Evolutionary conservation across 2,329 filamentous ascomycete species (phyloP).

Genomic region (Aspergillus unguis): DNA sequence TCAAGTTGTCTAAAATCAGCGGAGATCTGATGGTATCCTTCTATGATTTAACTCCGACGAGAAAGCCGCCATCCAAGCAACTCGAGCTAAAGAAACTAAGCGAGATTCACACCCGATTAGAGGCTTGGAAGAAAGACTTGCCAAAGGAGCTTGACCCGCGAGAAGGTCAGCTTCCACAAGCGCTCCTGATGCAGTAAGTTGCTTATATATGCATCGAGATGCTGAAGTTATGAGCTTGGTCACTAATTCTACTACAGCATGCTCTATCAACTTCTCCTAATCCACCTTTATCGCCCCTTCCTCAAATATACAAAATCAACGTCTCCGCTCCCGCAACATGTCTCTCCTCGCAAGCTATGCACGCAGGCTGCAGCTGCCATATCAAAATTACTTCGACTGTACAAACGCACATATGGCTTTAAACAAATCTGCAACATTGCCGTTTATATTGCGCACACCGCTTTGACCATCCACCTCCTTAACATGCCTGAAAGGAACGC

Average conservation of each 20-base stretch:
- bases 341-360: slow-evolving; percentile 86
- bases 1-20: slow-evolving; percentile 85
- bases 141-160: slow-evolving; percentile 84
- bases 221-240: no score
- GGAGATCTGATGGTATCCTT: slow-evolving; percentile 86
- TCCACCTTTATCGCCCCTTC: slow-evolving; percentile 93
- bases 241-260: slow-evolving; percentile 59
- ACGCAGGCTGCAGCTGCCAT: slow-evolving; percentile 85
- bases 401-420: slow-evolving; percentile 86
- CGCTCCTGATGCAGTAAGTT: slow-evolving; percentile 79
- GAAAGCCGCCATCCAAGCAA: slow-evolving; percentile 66
- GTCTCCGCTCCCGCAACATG: slow-evolving; percentile 79
- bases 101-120: slow-evolving; percentile 83
- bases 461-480: slow-evolving; percentile 89
- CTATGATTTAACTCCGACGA: slow-evolving; percentile 71
- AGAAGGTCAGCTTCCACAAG: slow-evolving; percentile 83
- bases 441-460: slow-evolving; percentile 91
- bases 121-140: slow-evolving; percentile 81
- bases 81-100: slow-evolving; percentile 88
- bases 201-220: background rate
- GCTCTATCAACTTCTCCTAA: slow-evolving; percentile 95
- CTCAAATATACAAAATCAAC: slow-evolving; percentile 79
- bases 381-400: slow-evolving; percentile 89
- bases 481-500: slow-evolving; percentile 92
- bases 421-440: slow-evolving; percentile 95